Conservation (phyloP, 2,329 filamentous ascomycete species). For the Uncinocarpus reesii region DNA sequence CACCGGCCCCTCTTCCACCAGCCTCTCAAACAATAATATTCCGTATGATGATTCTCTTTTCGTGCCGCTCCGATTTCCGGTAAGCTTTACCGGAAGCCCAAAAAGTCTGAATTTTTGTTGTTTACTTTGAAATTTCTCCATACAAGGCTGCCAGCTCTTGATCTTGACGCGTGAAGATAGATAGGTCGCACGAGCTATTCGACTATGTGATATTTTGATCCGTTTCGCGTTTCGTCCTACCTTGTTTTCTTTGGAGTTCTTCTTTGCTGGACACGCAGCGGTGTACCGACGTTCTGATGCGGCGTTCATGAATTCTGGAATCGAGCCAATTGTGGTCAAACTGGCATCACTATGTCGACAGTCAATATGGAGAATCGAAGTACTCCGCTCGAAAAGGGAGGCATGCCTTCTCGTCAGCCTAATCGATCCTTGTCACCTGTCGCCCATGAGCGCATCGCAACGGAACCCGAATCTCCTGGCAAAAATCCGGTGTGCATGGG, state of each 20-base stretch:
- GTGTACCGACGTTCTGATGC: not conserved
- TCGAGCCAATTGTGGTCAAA: not conserved
- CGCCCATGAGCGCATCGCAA: not conserved
- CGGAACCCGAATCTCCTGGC: not conserved
- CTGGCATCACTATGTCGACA: not conserved
- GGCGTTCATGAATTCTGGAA: not conserved
- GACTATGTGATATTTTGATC: slow-evolving; percentile 10
- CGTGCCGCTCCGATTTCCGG: slow-evolving; percentile 4
- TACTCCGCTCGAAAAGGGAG: not conserved
- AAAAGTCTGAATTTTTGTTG: slow-evolving; percentile 1
- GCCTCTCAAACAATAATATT: not conserved
- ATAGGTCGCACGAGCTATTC: slow-evolving; percentile 3
- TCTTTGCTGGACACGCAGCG: not conserved
- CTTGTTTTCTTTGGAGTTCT: not conserved
- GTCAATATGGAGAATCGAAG: slow-evolving; percentile 2
- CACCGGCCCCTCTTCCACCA: too few species aligned
- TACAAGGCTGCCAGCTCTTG: slow-evolving; percentile 1
- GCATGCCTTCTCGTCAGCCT: not conserved
- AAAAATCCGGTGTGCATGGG: slow-evolving; percentile 5
- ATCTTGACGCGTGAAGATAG: not conserved
- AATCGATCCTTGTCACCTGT: not conserved
- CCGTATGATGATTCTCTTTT: not conserved
- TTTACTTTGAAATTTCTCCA: slow-evolving; percentile 3
- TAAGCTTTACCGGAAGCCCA: slow-evolving; percentile 3
- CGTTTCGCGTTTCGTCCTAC: slow-evolving; percentile 11